phyloP scores from a whole-genome alignment of 257 asterid species.

The Jasminum sambac region DNA sequence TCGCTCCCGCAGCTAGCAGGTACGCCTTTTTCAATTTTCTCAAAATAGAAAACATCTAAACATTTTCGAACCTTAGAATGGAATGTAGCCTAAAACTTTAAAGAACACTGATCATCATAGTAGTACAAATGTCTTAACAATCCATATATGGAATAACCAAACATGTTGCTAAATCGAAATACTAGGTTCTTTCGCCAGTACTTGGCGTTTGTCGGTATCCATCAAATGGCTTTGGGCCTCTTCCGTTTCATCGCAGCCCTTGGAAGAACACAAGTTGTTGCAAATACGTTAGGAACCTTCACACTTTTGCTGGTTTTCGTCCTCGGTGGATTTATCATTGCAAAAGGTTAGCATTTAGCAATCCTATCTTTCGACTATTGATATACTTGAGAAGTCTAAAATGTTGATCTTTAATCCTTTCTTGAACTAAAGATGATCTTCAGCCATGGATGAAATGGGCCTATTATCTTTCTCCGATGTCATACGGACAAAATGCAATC shows the following conservation, averaged over 20 bases:
- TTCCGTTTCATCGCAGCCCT: conserved; percentile 73
- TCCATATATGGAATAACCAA: no score
- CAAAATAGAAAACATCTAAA: no score
- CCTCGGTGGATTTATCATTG: conserved; percentile 74
- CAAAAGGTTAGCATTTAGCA: conserved; percentile 50
- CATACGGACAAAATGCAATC: conserved; percentile 65
- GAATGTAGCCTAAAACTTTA: no score
- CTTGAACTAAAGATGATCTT: conserved; percentile 54
- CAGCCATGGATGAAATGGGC: conserved; percentile 85
- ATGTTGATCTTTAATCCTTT: neutral
- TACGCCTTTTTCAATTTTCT: no score
- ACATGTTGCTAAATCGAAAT: conserved; percentile 10
- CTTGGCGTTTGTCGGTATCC: conserved; percentile 63
- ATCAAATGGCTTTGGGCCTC: conserved; percentile 75
- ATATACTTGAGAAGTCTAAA: conserved; percentile 12
- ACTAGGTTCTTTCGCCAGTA: conserved; percentile 58
- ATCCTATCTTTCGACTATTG: neutral
- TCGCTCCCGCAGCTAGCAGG: conserved; percentile 71
- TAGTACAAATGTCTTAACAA: no score
- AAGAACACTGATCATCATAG: no score
- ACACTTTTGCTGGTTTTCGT: conserved; percentile 60
- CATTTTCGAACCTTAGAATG: no score
- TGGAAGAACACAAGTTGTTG: conserved; percentile 73
- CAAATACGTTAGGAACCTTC: conserved; percentile 69
- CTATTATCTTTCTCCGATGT: conserved; percentile 67